These are phyloP conservation scores for Phyllosticta ampelicida DNA, from an alignment of 2,329 filamentous ascomycete genomes.

Conservation along the genomic window DNA sequence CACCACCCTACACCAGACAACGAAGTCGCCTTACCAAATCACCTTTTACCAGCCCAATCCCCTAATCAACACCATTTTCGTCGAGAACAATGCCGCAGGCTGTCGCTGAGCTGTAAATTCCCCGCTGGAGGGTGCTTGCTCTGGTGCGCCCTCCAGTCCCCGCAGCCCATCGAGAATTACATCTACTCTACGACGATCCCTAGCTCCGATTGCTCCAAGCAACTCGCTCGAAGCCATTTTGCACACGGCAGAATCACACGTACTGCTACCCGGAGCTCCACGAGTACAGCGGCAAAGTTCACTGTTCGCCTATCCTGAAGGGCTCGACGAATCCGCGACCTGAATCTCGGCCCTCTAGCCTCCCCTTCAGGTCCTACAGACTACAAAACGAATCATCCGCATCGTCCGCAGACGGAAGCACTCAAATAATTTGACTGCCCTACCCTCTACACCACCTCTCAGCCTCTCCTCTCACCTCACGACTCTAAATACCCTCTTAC, in stretches of 20 bases:
- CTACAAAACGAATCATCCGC: conserved; percentile 20
- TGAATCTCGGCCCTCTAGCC: conserved; percentile 17
- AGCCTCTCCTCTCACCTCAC: conserved; percentile 4
- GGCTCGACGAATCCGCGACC: conserved; percentile 20
- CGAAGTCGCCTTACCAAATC: conserved; percentile 28
- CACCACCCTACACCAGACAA: conserved; percentile 25
- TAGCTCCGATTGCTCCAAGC: conserved; percentile 24
- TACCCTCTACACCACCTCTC: conserved; percentile 8
- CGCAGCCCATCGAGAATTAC: conserved; percentile 68
- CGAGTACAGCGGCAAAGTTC: conserved; percentile 20
- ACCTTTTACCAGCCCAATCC: conserved; percentile 37
- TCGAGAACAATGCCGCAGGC: conserved; percentile 39
- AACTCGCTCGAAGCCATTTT: conserved; percentile 17
- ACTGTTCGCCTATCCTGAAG: conserved; percentile 18
- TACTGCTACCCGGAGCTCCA: conserved; percentile 17
- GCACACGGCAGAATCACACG: conserved; percentile 16
- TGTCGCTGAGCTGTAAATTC: conserved; percentile 65
- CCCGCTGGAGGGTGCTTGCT: conserved; percentile 58
- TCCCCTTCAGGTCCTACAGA: conserved; percentile 25
- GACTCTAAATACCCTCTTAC: neutral
- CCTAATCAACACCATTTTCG: conserved; percentile 28
- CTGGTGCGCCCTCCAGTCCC: conserved; percentile 60
- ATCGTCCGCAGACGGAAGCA: conserved; percentile 18
- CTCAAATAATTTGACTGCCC: conserved; percentile 8
- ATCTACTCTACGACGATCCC: conserved; percentile 40